Evolutionary conservation across 1,284 basidiomycete genomes (phyloP), one percentile per base, ranked within the genome.

Genomic region (Sporisorium reilianum): DNA sequence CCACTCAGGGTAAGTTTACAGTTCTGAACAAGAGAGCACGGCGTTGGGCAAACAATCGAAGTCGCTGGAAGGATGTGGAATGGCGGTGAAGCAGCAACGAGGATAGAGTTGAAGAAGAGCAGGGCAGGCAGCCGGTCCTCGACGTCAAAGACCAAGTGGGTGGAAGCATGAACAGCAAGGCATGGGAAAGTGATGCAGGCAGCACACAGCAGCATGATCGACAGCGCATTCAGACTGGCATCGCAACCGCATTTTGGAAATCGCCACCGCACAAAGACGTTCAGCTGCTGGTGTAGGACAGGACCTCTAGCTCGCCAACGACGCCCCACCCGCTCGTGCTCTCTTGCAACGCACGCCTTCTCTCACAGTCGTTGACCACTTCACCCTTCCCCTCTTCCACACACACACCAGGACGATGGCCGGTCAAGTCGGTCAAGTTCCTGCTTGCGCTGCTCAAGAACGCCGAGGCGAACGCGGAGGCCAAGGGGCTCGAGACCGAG

Each of bases 391-490:
- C 9, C 48, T 1, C n/a, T n/a, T 36, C 32, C 28, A 12, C 22
- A 20, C 40, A 34, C 34, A 5, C 41, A 50, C 14, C 54, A 85
- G 86, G 97, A 91, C 97, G 97, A 86, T 99, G 97, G 97, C 97
- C 97, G 86, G 95, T 95, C 89, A 99, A 99, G 89, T 98, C 96
- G 69, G 91, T 97, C 87, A 92, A 92, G 87, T 97, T 95, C 90
- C 91, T 99, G 85, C 90, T 92, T 77, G 91, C 93, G 79, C 90
- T 99, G 65, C 88, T 99, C 82, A 99, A 99, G 90, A 99, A 99
- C 87, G 97, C 97, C 57, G 96, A 99, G 87, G 92, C 97, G 81
- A 99, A 99, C 87, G 97, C 97, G 75, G 96, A 98, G 84, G 94
- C 94, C 83, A 99, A 99, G 90, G 94, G 92, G 86, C 89, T 99